Evolutionary conservation across 805 yeast species (phyloP), one percentile per base, ranked within the genome.

Genomic region (Barnettozyma populi): DNA sequence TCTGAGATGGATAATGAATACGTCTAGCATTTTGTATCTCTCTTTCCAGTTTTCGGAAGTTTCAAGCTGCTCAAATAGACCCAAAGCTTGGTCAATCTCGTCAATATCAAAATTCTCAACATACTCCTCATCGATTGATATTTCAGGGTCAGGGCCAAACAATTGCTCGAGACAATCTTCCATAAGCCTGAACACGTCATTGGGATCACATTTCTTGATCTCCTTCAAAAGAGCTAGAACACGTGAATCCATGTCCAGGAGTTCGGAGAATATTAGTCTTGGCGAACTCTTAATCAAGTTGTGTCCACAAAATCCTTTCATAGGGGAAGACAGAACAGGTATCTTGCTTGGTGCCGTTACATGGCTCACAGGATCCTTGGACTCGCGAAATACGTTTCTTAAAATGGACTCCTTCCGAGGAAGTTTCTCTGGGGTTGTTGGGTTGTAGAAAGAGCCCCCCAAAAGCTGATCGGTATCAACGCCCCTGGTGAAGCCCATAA

Each of bases 11-110:
- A 54, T 56, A 18, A 61, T 56, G 41, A 61, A 39, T 2, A 51
- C 29, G 32, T 53, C 62, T 36, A 61, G 43, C n/a, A 44, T 40
- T 3, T 50, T 43, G 39, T 37, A 48, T 21, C 54, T 47, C 2
- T 21, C 25, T 8, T 44, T 43, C 64, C 62, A 61, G 42, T 57
- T 58, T n/a, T 48, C 53, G 0, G 62, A 53, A 1, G 56, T 52
- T 31, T 58, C 63, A 40, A 43, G 50, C 0, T 54, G 59, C 7
- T 36, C 31, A 20, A 47, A 61, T 1, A 43, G 11, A 0, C 11
- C 4, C 8, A 60, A 10, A 0, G 56, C 11, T 1, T 19, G 9
- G 14, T 57, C 53, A 24, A 58, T 51, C 3, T 52, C 50, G 1
- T 31, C 43, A 2, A 8, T 32, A 8, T 44, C 34, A 13, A 59